These are phyloP conservation scores for Trichoderma afroharzianum DNA, from an alignment of 2,329 filamentous ascomycete species.

Conservation along the genomic window DNA sequence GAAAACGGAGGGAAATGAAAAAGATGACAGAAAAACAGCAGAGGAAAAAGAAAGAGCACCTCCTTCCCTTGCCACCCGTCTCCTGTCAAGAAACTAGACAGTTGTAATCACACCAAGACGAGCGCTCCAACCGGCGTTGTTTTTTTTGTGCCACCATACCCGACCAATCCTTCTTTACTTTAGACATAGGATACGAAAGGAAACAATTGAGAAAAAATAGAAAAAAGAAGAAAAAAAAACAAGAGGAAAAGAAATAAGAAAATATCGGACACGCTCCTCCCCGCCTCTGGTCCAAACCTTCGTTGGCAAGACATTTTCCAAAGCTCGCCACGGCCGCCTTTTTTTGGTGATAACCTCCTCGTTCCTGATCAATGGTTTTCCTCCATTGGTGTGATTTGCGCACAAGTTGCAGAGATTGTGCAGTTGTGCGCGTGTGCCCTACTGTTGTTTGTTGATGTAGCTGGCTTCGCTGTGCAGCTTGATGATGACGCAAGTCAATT, in stretches of 20 bases:
- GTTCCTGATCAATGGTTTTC: not conserved
- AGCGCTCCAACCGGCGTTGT: slow-evolving; percentile 14
- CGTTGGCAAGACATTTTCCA: slow-evolving; percentile 13
- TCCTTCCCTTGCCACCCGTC: slow-evolving; percentile 1
- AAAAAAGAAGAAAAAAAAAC: not conserved
- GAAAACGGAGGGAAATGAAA: not conserved
- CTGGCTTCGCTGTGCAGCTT: slow-evolving; percentile 10
- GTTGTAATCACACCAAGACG: slow-evolving; percentile 18
- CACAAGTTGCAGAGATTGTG: slow-evolving; percentile 3
- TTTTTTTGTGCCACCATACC: slow-evolving; percentile 14
- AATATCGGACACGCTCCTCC: not conserved
- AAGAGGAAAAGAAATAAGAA: not conserved
- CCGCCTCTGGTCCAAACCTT: not conserved
- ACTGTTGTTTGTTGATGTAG: slow-evolving; percentile 5
- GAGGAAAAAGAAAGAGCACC: not conserved
- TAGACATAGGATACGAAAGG: slow-evolving; percentile 15
- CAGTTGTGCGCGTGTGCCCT: not conserved
- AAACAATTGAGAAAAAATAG: slow-evolving; percentile 13
- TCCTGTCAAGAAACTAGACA: slow-evolving; percentile 14
- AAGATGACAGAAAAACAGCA: not conserved
- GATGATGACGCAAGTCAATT: not conserved
- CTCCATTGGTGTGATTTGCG: slow-evolving; percentile 3
- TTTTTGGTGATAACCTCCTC: slow-evolving; percentile 12
- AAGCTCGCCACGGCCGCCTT: slow-evolving; percentile 17
- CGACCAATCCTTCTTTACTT: slow-evolving; percentile 14